Evolutionary conservation across 2,329 filamentous ascomycete genomes (phyloP).

Genomic region (Aspergillus glaucus): DNA sequence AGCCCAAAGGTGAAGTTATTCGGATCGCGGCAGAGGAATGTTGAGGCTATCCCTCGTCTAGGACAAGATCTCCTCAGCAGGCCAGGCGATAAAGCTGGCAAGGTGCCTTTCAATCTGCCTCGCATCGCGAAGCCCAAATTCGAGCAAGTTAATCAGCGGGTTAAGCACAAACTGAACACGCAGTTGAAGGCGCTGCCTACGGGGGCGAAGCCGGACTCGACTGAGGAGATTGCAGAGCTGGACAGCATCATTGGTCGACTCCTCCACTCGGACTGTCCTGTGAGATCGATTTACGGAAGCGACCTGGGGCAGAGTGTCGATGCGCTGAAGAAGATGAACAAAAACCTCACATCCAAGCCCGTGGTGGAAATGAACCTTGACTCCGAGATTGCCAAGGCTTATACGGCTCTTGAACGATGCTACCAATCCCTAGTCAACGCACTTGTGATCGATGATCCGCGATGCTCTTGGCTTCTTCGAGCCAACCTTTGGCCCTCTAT

Average conservation of each 20-base stretch:
- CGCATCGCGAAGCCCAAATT: not conserved
- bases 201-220: not conserved
- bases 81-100: not conserved
- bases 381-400: constrained; percentile 17
- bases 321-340: constrained; percentile 18
- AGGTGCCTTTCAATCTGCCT: not conserved
- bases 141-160: not conserved
- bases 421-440: constrained; percentile 11
- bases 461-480: constrained; percentile 33
- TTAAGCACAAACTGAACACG: not conserved
- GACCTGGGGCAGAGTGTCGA: constrained; percentile 35
- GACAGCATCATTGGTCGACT: constrained; percentile 18
- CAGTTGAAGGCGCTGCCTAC: not conserved
- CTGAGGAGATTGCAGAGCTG: constrained; percentile 15
- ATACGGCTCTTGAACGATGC: constrained; percentile 6
- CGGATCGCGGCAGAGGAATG: not conserved
- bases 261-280: constrained; percentile 15
- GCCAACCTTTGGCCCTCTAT: constrained; percentile 38
- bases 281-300: constrained; percentile 30
- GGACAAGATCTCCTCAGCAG: constrained; percentile 7
- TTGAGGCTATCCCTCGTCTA: constrained; percentile 1
- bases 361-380: constrained; percentile 1
- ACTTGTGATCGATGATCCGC: constrained; percentile 20
- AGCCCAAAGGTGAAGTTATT: not conserved
- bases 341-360: not conserved